Base-by-base conservation (phyloP, 345 rosid species). In the Linum trigynum region DNA sequence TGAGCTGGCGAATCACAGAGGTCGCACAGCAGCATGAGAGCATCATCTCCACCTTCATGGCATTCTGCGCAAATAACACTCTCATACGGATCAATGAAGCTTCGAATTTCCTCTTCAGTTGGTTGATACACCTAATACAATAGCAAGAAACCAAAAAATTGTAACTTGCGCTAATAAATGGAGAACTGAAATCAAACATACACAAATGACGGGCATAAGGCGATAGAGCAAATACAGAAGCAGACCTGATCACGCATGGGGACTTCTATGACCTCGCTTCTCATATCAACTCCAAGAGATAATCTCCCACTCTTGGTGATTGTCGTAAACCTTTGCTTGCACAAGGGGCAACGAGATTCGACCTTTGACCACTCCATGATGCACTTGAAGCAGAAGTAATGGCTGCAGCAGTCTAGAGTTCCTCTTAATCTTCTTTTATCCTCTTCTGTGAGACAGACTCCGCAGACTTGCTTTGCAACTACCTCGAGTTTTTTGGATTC, bases 1-100 rank as follows among this genome's bases (percentile, higher is more conserved):
- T 95, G 99, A 16, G 99, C 97, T 55, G 99, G 86, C 72, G 99
- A 95, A 83, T 95, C 99, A 70, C 99, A 95, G 62, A 87, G 70
- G 76, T 95, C 99, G 68, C 99, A 95, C 6, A 95, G 87, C 69
- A 95, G 82, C 97, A 95, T 95, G 39, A 91, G 95, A 68, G 82
- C 99, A 71, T 95, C 99, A 68, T 95, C 99, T 66, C 97, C 97
- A 51, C 99, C 97, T 72, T 79, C 91, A 64, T 82, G 90, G 74
- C 99, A 95, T 72, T 88, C 99, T n/a, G 90, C 79, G 73, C 99
- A 95, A 69, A 87, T 79, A 45, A 81, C 95, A 67, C 83, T 87
- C 85, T 91, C 97, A 60, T 95, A 95, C 4, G 99, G 99, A 70
- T 95, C 95, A 2, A 95, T 75, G 78, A 77, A 95, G 78, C 88